These are phyloP conservation scores for Penicillium sp. DNA, from an alignment of 2,329 filamentous ascomycete genomes.

Conservation along the genomic window DNA sequence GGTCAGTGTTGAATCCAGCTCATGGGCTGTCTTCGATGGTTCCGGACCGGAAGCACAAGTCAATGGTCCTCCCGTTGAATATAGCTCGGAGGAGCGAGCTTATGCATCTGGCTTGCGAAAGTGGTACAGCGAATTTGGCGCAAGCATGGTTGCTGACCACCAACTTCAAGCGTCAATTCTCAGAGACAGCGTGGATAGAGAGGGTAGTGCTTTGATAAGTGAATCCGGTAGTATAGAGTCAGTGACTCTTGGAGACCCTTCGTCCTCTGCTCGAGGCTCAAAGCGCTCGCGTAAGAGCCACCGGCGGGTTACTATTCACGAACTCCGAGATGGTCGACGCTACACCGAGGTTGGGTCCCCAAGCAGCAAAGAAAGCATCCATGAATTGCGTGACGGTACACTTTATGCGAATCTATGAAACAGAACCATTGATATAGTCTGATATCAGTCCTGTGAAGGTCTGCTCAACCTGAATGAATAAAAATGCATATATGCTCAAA, in stretches of 20 bases:
- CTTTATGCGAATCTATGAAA: conserved; percentile 42
- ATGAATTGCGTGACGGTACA: conserved; percentile 45
- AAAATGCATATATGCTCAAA: neutral
- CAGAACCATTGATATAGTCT: neutral
- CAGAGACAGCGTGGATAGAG: conserved; percentile 27
- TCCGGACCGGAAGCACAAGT: conserved; percentile 29
- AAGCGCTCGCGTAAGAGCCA: conserved; percentile 30
- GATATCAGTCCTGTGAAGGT: neutral
- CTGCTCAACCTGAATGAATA: neutral
- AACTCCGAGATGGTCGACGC: conserved; percentile 42
- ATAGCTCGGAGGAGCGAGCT: conserved; percentile 36
- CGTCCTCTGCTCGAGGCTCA: conserved; percentile 25
- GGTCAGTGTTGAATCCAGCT: conserved; percentile 43
- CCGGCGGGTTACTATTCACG: conserved; percentile 43
- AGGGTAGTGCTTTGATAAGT: conserved; percentile 30
- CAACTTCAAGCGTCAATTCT: conserved; percentile 37
- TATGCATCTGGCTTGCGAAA: conserved; percentile 37
- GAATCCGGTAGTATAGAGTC: conserved; percentile 35
- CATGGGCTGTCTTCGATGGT: conserved; percentile 48
- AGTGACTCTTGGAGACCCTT: conserved; percentile 20
- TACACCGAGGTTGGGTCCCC: conserved; percentile 44
- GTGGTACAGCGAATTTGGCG: conserved; percentile 44
- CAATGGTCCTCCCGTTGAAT: conserved; percentile 43
- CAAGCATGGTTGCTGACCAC: conserved; percentile 36
- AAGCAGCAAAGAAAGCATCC: conserved; percentile 38